These are phyloP conservation scores for Samsoniella hepiali DNA, from an alignment of 2,329 filamentous ascomycete species.

Conservation along the genomic window DNA sequence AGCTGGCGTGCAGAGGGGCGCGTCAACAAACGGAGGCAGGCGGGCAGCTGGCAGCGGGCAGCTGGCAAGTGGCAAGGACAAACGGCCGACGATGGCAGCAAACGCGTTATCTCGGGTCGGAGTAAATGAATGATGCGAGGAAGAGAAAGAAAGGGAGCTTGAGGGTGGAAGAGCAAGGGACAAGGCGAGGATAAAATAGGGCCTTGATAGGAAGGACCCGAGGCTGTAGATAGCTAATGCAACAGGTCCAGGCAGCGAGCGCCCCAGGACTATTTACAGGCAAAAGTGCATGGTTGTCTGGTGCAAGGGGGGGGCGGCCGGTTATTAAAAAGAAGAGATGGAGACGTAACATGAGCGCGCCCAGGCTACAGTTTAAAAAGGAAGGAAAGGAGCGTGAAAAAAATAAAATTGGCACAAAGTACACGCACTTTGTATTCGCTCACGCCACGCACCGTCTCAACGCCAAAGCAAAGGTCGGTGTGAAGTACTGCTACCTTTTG, in stretches of 20 bases:
- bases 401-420: not conserved
- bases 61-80: not conserved
- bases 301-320: not conserved
- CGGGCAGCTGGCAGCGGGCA: not conserved
- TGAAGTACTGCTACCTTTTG: not conserved
- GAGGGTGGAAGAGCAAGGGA: conserved; percentile 1
- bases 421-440: not conserved
- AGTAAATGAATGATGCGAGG: not conserved
- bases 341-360: not conserved
- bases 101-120: not conserved
- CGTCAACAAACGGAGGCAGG: conserved; percentile 6
- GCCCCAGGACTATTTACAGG: not conserved
- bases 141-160: not conserved
- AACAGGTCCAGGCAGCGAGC: conserved; percentile 4
- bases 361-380: not conserved
- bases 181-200: conserved; percentile 9
- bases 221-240: conserved; percentile 10
- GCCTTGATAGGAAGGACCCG: not conserved
- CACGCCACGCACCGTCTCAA: not conserved
- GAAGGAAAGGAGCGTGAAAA: not conserved
- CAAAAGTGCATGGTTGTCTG: not conserved
- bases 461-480: conserved; percentile 13
- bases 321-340: not conserved
- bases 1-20: not conserved
- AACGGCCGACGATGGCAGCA: not conserved